Evolutionary conservation across 306 rosid genomes (phyloP), one percentile per base, ranked within the genome.

Genomic region (Cajanus cajan): DNA sequence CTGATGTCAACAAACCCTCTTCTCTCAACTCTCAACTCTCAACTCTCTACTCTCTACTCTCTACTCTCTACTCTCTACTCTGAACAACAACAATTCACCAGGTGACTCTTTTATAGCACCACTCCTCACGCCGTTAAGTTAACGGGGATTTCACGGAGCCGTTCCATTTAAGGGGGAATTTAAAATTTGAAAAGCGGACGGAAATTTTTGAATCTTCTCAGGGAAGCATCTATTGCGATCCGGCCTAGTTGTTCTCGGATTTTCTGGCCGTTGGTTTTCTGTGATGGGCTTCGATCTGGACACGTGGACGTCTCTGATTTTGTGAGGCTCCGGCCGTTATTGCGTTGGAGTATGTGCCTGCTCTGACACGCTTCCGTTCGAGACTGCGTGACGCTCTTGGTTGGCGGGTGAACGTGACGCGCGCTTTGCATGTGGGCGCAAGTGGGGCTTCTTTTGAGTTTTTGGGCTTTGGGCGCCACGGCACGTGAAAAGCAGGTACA

Each of bases 91-190:
- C n/a, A n/a, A n/a, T n/a, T n/a, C n/a, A n/a, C n/a, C n/a, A n/a
- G n/a, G n/a, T 41, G 50, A 1, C 1, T 6, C 0, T 3, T 83
- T 72, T 88, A 85, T 88, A 85, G 80, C 74, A 73, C 73, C 85
- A 16, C 0, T 1, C 5, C n/a, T 80, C 5, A 82, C 89, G 84
- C 52, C 73, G 91, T 81, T 78, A 70, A 6, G 63, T 75, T 87
- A 61, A 77, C 78, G 82, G 48, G 4, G 5, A 48, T 2, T 25
- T 51, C 31, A 82, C 90, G 77, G 82, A 47, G 57, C 79, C 84
- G 90, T 88, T 84, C 15, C 82, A 6, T 80, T 83, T 66, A 19
- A 71, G 89, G 50, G 85, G 88, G 88, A 80, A 77, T 86, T 85
- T 83, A 55, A 83, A 87, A 19, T 86, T 90, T 84, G 82, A 84